A percentile compares a stretch with the other conserved stretches of the same genome.
These are phyloP conservation scores for Microbotryum scabiosae DNA, from an alignment of 1,284 basidiomycete species.

Conservation along the genomic window DNA sequence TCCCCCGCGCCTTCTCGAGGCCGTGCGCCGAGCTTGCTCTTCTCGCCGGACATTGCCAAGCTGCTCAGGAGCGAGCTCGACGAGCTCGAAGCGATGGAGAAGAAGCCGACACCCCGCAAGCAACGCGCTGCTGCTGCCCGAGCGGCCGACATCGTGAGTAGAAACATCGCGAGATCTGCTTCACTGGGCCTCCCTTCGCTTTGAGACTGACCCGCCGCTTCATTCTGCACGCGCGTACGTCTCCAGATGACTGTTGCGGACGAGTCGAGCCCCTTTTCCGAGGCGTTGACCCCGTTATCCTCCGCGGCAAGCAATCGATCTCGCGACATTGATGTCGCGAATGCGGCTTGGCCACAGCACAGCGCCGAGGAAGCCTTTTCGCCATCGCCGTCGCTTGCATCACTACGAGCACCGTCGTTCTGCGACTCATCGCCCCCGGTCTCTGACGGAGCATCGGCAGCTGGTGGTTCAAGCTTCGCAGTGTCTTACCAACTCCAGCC, in stretches of 20 bases:
- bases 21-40: constrained; percentile 16
- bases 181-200: too few relatives aligned
- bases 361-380: constrained; percentile 17
- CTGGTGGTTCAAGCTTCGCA: background rate
- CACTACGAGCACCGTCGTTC: constrained; percentile 28
- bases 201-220: background rate
- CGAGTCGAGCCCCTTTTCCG: background rate
- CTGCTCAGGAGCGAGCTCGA: constrained; percentile 26
- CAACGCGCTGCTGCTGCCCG: background rate
- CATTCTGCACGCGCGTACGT: background rate
- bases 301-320: constrained; percentile 5
- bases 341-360: constrained; percentile 2
- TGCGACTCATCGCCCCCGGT: constrained; percentile 28
- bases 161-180: too few relatives aligned
- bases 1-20: constrained; percentile 16
- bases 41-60: constrained; percentile 25
- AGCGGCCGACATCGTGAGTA: constrained; percentile 13
- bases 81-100: constrained; percentile 25
- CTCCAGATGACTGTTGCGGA: constrained; percentile 7
- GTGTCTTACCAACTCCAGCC: background rate
- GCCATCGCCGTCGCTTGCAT: constrained; percentile 20
- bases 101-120: constrained; percentile 12
- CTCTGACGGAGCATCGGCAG: constrained; percentile 15
- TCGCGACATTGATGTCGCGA: constrained; percentile 14
- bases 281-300: constrained; percentile 4